Conservation (phyloP, 306 rosid species). For the Glycine soja region DNA sequence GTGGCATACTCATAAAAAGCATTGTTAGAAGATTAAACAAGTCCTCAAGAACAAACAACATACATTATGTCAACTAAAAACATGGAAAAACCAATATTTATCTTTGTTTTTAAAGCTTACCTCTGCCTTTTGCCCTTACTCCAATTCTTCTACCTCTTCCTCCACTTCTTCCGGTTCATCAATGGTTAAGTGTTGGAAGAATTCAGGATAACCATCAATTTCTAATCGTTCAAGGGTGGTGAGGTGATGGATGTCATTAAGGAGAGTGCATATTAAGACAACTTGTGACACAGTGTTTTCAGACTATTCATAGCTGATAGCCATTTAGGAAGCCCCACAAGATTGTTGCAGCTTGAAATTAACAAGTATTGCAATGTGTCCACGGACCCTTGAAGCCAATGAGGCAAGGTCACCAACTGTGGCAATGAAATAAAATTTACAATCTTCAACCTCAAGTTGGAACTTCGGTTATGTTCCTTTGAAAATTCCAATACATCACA, state of each 20-base stretch:
- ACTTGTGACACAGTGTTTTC: neutral
- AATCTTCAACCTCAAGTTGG: no score
- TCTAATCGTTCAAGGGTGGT: neutral
- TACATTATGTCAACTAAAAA: neutral
- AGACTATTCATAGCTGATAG: slow-evolving; percentile 21
- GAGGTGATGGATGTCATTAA: neutral
- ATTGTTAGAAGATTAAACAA: neutral
- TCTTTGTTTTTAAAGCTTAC: neutral
- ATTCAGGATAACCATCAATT: slow-evolving; percentile 6
- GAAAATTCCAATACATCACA: no score
- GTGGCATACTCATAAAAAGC: no score
- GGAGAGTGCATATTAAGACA: slow-evolving; percentile 43
- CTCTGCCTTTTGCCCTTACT: neutral
- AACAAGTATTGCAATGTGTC: no score
- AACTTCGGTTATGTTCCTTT: no score
- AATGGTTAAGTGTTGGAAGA: neutral
- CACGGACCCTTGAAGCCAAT: no score
- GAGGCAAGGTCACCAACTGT: no score
- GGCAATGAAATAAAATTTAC: no score
- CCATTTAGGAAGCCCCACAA: slow-evolving; percentile 30
- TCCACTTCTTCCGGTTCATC: slow-evolving; percentile 5
- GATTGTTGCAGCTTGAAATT: no score
- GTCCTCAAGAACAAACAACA: neutral
- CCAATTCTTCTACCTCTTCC: slow-evolving; percentile 2
- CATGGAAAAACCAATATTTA: neutral